These are phyloP conservation scores for Xerocomus nothofagi DNA, from an alignment of 1,284 basidiomycete species.

Conservation along the genomic window DNA sequence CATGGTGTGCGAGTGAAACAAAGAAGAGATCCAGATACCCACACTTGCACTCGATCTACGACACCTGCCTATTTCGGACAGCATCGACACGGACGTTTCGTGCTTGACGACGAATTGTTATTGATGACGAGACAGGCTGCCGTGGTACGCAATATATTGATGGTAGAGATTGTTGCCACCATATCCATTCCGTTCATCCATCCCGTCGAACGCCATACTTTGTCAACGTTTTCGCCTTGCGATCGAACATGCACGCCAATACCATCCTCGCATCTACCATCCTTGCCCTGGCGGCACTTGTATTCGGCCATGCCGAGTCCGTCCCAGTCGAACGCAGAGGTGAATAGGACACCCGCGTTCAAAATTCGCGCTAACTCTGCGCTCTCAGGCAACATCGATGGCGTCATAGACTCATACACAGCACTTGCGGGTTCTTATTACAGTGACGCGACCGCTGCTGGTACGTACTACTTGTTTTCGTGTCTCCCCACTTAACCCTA, in stretches of 20 bases:
- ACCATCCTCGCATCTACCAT: constrained; percentile 1
- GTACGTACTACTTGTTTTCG: constrained; percentile 1
- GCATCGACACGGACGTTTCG: neutral
- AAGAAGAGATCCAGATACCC: constrained; percentile 6
- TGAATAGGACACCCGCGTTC: neutral
- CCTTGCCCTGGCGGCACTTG: constrained; percentile 3
- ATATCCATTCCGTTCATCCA: neutral
- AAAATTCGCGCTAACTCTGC: constrained; percentile 3
- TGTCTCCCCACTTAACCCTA: neutral
- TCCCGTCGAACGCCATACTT: neutral
- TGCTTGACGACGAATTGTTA: constrained; percentile 1
- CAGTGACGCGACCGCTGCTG: constrained; percentile 15
- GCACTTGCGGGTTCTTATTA: constrained; percentile 21
- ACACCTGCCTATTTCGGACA: constrained; percentile 27
- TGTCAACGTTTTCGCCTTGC: neutral
- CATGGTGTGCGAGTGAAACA: constrained; percentile 47
- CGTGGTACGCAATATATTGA: neutral
- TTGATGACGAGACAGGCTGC: neutral
- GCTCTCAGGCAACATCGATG: constrained; percentile 11
- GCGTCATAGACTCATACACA: constrained; percentile 10
- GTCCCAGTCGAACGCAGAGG: constrained; percentile 2
- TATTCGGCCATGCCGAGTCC: constrained; percentile 8
- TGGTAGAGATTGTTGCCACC: neutral
- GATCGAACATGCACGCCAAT: constrained; percentile 7
- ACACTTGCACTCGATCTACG: constrained; percentile 19